Conservation (phyloP, 108 stramenopile genomes). For the Nannochloropsis gaditana region DNA sequence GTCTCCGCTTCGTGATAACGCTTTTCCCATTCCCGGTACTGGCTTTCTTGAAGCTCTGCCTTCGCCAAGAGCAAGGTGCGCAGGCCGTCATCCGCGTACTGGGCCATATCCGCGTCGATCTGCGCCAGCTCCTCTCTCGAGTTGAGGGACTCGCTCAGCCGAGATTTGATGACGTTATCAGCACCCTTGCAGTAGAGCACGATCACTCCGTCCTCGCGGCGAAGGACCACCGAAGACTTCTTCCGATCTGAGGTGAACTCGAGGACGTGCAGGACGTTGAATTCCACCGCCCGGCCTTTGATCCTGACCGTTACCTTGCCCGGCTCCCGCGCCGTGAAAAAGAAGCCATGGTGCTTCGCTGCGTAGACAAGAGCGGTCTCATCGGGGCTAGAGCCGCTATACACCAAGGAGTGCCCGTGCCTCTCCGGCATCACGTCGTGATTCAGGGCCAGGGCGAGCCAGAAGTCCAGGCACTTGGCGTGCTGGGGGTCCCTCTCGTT, state of each 20-base stretch:
- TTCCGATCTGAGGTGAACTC: conserved; percentile 60
- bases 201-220: conserved; percentile 31
- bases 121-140: background rate
- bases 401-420: conserved; percentile 6
- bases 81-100: conserved; percentile 50
- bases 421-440: conserved; percentile 47
- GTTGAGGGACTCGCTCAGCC: conserved; percentile 23
- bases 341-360: conserved; percentile 50
- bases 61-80: conserved; percentile 52
- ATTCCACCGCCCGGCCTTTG: background rate
- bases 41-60: conserved; percentile 34
- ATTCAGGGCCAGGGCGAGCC: conserved; percentile 48
- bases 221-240: conserved; percentile 57
- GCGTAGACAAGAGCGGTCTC: conserved; percentile 55
- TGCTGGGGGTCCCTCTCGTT: conserved; percentile 28
- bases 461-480: conserved; percentile 37
- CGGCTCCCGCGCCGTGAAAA: conserved; percentile 28
- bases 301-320: background rate
- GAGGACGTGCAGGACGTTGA: conserved; percentile 53
- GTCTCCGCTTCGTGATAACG: conserved; percentile 41
- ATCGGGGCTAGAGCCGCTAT: conserved; percentile 50
- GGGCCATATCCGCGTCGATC: conserved; percentile 32
- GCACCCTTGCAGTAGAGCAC: conserved; percentile 60
- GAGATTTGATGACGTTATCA: conserved; percentile 57
- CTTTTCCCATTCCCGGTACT: conserved; percentile 31